Conservation (phyloP, 352 stramenopile genomes). For the Globisporangium uncinulatum region DNA sequence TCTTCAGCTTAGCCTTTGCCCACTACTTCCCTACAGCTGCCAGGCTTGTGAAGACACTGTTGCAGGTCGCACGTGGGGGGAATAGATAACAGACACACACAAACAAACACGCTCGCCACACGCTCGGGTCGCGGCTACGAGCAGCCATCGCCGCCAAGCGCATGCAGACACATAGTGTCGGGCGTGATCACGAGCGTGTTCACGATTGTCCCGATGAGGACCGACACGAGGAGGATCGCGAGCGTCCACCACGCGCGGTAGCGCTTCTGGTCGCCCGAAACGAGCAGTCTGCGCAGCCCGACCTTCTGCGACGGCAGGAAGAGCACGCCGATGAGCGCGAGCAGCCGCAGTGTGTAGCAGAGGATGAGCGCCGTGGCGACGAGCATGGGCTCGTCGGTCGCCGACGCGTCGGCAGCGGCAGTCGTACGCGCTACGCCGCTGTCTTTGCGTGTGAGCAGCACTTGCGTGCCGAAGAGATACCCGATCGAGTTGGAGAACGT, state of each 20-base stretch:
- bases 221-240: slow-evolving; percentile 13
- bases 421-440: slow-evolving; percentile 4
- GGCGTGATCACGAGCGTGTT: slow-evolving; percentile 25
- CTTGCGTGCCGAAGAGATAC: slow-evolving; percentile 14
- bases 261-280: slow-evolving; percentile 7
- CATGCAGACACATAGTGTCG: slow-evolving; percentile 24
- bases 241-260: slow-evolving; percentile 20
- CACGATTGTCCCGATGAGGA: slow-evolving; percentile 13
- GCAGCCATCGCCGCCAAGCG: slow-evolving; percentile 22
- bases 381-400: slow-evolving; percentile 18
- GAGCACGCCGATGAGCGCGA: slow-evolving; percentile 19
- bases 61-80: too few relatives aligned
- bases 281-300: slow-evolving; percentile 7
- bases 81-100: neutral
- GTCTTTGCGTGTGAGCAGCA: slow-evolving; percentile 8
- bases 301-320: slow-evolving; percentile 19
- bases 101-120: too few relatives aligned
- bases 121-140: neutral
- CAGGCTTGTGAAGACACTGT: too few relatives aligned
- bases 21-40: too few relatives aligned
- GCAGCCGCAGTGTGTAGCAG: slow-evolving; percentile 19
- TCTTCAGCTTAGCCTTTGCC: too few relatives aligned
- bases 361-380: slow-evolving; percentile 24
- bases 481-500: slow-evolving; percentile 18
- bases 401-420: neutral